Evolutionary conservation across 1,284 basidiomycete genomes (phyloP).

Genomic region (Cutaneotrichosporon sp.): DNA sequence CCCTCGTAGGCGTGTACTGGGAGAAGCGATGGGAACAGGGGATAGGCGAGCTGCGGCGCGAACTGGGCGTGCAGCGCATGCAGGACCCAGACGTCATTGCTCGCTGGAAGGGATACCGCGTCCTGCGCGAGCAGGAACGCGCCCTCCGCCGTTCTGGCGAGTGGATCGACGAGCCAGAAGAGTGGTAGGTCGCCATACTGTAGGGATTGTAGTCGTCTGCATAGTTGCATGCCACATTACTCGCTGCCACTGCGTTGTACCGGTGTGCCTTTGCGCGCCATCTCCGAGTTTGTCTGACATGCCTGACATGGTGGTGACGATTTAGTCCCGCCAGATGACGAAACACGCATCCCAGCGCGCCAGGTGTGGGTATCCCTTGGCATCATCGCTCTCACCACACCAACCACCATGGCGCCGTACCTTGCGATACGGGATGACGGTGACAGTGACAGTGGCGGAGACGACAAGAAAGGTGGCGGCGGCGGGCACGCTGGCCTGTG

Average conservation of each 20-base stretch:
- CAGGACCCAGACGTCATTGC: conserved; percentile 32
- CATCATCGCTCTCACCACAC: neutral
- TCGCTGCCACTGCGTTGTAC: too few relatives aligned
- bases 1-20: conserved; percentile 90
- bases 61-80: conserved; percentile 61
- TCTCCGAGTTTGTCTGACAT: too few relatives aligned
- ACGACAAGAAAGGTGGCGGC: neutral
- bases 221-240: too few relatives aligned
- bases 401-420: neutral
- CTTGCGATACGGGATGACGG: neutral
- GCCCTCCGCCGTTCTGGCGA: conserved; percentile 41
- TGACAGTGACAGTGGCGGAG: neutral
- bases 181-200: conserved; percentile 29
- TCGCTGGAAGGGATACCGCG: conserved; percentile 48
- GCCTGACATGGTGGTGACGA: too few relatives aligned
- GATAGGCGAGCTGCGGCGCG: conserved; percentile 68
- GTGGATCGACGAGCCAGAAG: conserved; percentile 47
- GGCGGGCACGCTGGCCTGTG: neutral
- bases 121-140: conserved; percentile 45
- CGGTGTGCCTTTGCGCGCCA: too few relatives aligned
- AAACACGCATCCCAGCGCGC: neutral
- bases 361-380: too few relatives aligned
- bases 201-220: neutral
- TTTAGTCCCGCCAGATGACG: neutral
- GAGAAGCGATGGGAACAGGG: conserved; percentile 87